Evolutionary conservation across 768 basidiomycete genomes (phyloP).

Genomic region (Leccinum boreale): DNA sequence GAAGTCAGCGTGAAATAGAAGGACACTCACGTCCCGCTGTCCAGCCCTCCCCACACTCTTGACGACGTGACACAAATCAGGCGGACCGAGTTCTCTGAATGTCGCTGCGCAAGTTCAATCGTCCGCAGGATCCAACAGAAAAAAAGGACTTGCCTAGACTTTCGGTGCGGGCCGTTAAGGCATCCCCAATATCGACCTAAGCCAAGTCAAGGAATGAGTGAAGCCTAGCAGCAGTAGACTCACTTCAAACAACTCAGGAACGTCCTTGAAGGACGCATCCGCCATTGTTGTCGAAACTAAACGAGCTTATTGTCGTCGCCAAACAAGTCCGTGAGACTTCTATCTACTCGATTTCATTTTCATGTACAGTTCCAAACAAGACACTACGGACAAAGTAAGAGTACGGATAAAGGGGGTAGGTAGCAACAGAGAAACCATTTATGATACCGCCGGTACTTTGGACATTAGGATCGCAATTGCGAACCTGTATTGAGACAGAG

Average conservation of each 20-base stretch:
- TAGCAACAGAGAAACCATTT: neutral
- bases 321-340: slow-evolving; percentile 25
- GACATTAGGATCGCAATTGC: slow-evolving; percentile 4
- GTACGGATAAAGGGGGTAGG: slow-evolving; percentile 11
- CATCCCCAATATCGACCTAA: slow-evolving; percentile 87
- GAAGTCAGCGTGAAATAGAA: neutral
- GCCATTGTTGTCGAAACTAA: slow-evolving; percentile 38
- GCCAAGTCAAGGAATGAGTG: slow-evolving; percentile 1
- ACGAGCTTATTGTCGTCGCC: slow-evolving; percentile 6
- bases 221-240: slow-evolving; percentile 13
- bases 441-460: neutral
- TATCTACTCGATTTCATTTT: neutral
- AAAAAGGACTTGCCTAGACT: slow-evolving; percentile 64
- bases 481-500: slow-evolving; percentile 2
- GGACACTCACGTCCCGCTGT: slow-evolving; percentile 74
- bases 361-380: slow-evolving; percentile 18
- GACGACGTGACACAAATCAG: slow-evolving; percentile 93
- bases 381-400: slow-evolving; percentile 2
- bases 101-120: slow-evolving; percentile 53
- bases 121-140: neutral
- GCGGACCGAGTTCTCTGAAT: slow-evolving; percentile 96
- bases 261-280: slow-evolving; percentile 83
- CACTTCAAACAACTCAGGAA: slow-evolving; percentile 97
- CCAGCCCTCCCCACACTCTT: slow-evolving; percentile 85
- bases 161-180: slow-evolving; percentile 87